Evolutionary conservation across 2,329 filamentous ascomycete genomes (phyloP), one percentile per base, ranked within the genome.

Genomic region (Cadophora malorum): DNA sequence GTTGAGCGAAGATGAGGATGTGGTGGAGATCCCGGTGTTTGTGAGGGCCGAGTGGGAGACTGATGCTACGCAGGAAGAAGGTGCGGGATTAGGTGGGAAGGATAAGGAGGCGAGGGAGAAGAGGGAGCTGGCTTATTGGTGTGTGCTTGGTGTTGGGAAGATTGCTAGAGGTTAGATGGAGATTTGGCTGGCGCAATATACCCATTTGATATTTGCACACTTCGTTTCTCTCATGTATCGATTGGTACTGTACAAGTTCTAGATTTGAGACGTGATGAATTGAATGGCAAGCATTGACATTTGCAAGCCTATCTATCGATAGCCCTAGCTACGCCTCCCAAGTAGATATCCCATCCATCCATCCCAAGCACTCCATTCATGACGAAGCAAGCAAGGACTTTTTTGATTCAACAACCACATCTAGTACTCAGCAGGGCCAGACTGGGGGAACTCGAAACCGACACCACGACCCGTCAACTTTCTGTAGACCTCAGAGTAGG

Each of bases 401-500:
- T 72, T 71, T 72, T 69, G 19, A 53, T 56, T 74, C 75, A 52
- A 66, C 41, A 21, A 41, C 9, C 47, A 50, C 74, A 79, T 86
- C 86, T 96, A 97, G 86, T 92, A 96, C 81, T 97, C 94, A 77
- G 88, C 79, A 79, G 86, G 83, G 80, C 86, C 86, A 81, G 87
- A 88, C 87, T 96, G 92, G 79, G 96, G 96, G 90, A 99, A 99
- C 90, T 99, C 96, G 82, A 99, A 99, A 84, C 90, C 90, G 82
- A 98, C 96, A 82, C 90, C 90, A 85, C 96, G 96, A 84, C 96
- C 96, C 73, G 96, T 99, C 81, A 99, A 88, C 80, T 93, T 91
- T 85, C 94, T 93, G 92, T 99, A 99, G 82, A 99, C 96, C 90
- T 99, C 96, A 75, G 93, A 93, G 90, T 99, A 99, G 82, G 95